Percentiles rank a stretch among this genome's conserved stretches.
phyloP scores from a whole-genome alignment of 331 rosid species.

The Spiraea crenata region DNA sequence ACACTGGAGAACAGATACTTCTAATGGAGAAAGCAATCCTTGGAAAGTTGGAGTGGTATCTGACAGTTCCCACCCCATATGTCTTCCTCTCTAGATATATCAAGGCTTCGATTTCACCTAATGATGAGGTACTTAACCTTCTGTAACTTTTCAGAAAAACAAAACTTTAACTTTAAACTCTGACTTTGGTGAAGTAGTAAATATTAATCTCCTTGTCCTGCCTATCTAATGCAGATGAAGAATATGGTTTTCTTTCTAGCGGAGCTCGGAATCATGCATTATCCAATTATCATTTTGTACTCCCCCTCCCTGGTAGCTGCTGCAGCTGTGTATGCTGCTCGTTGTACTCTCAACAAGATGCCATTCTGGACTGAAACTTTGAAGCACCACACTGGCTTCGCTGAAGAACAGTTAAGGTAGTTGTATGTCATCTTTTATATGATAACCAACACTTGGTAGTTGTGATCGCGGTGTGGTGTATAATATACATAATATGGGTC shows the following conservation, averaged over 20 bases:
- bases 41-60: slow-evolving; percentile 63
- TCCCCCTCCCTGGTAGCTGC: slow-evolving; percentile 80
- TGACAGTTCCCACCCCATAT: slow-evolving; percentile 76
- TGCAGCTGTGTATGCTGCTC: slow-evolving; percentile 68
- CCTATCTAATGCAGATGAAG: slow-evolving; percentile 38
- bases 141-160: background rate
- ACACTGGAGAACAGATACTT: slow-evolving; percentile 54
- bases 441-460: no score
- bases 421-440: background rate
- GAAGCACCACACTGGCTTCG: slow-evolving; percentile 52
- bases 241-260: slow-evolving; percentile 60
- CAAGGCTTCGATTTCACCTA: slow-evolving; percentile 56
- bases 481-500: background rate
- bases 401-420: slow-evolving; percentile 54
- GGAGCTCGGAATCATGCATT: slow-evolving; percentile 66
- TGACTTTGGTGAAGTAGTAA: background rate
- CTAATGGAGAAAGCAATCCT: slow-evolving; percentile 67
- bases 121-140: slow-evolving; percentile 31
- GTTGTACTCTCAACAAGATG: slow-evolving; percentile 52
- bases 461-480: background rate
- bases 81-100: slow-evolving; percentile 70
- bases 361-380: slow-evolving; percentile 70
- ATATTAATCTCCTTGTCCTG: background rate
- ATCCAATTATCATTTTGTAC: slow-evolving; percentile 38
- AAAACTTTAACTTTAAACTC: background rate